A percentile compares a stretch with the other conserved stretches of the same genome.
Conservation (phyloP, 495 filamentous ascomycete species). For the Podospora sp. region DNA sequence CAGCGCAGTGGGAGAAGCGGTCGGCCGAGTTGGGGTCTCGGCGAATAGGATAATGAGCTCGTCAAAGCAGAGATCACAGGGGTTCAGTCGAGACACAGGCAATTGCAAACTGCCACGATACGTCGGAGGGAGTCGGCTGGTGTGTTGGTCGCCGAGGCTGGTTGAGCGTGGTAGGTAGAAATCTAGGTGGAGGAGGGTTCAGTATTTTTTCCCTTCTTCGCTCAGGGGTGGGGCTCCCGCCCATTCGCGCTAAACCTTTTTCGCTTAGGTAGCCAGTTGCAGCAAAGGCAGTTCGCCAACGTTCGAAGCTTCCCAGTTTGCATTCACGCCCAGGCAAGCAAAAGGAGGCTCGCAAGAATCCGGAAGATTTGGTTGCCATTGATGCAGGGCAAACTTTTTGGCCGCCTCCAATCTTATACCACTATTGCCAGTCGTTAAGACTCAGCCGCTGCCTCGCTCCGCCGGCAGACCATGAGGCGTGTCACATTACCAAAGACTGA, state of each 20-base stretch:
- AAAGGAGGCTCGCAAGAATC: not conserved
- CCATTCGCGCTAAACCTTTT: not conserved
- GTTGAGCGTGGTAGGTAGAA: conserved; percentile 25
- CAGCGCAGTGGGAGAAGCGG: conserved; percentile 41
- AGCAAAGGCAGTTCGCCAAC: conserved; percentile 1
- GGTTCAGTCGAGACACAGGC: conserved; percentile 10
- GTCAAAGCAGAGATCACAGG: not conserved
- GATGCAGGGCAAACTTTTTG: not conserved
- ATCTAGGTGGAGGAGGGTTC: conserved; percentile 21
- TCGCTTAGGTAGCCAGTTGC: not conserved
- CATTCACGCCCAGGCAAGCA: not conserved
- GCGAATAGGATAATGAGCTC: conserved; percentile 1
- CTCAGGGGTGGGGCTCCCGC: not conserved
- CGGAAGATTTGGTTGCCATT: not conserved
- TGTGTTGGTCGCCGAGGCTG: conserved; percentile 12
- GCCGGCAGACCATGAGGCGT: conserved; percentile 24
- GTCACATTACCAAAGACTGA: conserved; percentile 12
- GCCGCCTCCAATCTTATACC: too few species aligned
- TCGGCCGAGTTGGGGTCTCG: conserved; percentile 19
- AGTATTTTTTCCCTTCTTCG: not conserved
- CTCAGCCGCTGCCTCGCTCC: too few species aligned
- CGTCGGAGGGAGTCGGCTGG: not conserved
- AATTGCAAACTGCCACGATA: conserved; percentile 12
- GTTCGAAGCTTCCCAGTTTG: not conserved
- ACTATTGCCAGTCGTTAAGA: too few species aligned